These are phyloP conservation scores for Bonia amplexicaulis DNA, from an alignment of 176 grass and related monocot species.

Conservation along the genomic window DNA sequence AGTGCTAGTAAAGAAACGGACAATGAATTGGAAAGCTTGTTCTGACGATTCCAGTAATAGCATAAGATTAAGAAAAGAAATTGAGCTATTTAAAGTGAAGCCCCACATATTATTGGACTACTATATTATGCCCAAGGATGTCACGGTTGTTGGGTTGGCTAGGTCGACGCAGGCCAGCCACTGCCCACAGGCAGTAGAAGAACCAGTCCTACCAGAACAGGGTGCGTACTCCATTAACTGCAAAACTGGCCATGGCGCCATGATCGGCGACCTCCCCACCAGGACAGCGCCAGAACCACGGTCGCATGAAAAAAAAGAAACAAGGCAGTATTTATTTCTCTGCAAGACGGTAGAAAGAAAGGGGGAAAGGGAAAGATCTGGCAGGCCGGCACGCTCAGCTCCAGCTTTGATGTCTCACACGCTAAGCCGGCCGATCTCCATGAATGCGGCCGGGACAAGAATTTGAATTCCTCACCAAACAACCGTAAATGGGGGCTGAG, in stretches of 20 bases:
- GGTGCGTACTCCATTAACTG: not conserved
- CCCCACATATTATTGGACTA: not conserved
- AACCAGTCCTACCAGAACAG: not conserved
- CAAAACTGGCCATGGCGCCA: not conserved
- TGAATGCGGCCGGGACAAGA: conserved; percentile 33
- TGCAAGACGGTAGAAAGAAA: not conserved
- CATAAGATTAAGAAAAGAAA: not conserved
- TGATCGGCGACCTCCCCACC: not conserved
- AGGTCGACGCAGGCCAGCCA: not conserved
- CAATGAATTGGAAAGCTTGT: not conserved
- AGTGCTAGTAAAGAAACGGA: not conserved
- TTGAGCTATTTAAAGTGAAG: not conserved
- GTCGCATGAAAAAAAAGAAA: not conserved
- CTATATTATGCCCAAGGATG: not conserved
- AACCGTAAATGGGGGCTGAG: conserved; percentile 19
- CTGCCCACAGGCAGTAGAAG: not conserved
- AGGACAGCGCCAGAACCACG: not conserved
- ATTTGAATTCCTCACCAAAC: conserved; percentile 47
- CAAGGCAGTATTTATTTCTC: conserved; percentile 5
- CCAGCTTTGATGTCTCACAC: conserved; percentile 17
- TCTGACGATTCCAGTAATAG: not conserved
- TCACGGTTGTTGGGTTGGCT: not conserved
- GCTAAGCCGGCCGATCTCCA: not conserved
- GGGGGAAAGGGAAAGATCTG: not conserved
- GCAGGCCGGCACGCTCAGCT: not conserved